Evolutionary conservation across 306 rosid genomes (phyloP).

Genomic region (Cicer pinnatifidum): DNA sequence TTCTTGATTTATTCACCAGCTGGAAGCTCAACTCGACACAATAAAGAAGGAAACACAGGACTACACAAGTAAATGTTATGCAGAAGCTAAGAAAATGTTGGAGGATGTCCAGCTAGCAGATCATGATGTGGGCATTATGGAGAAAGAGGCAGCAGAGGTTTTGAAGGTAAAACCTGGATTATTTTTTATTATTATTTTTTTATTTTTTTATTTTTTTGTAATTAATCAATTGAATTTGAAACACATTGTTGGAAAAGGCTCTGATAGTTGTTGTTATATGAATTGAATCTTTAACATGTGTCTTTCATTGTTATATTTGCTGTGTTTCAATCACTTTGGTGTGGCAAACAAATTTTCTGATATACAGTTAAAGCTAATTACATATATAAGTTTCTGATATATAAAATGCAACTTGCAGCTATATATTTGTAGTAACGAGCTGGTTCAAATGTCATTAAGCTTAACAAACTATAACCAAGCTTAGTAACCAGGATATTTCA

Average conservation of each 20-base stretch:
- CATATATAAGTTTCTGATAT: neutral
- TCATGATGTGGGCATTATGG: slow-evolving; percentile 60
- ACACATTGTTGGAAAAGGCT: neutral
- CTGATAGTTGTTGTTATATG: neutral
- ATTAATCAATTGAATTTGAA: slow-evolving; percentile 13
- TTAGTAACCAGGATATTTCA: slow-evolving; percentile 9
- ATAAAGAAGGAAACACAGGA: slow-evolving; percentile 67
- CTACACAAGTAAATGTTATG: slow-evolving; percentile 51
- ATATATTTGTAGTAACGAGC: slow-evolving; percentile 11
- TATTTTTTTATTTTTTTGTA: neutral
- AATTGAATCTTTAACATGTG: neutral
- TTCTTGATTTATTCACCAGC: slow-evolving; percentile 52
- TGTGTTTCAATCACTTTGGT: neutral
- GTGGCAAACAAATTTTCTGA: neutral
- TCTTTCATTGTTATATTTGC: neutral
- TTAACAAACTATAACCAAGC: neutral
- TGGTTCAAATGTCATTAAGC: slow-evolving; percentile 10
- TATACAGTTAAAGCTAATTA: neutral
- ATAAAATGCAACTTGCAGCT: slow-evolving; percentile 1
- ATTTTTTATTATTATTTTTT: too few species aligned
- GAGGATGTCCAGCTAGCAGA: slow-evolving; percentile 64
- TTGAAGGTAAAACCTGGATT: slow-evolving; percentile 57
- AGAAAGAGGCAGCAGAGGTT: slow-evolving; percentile 73
- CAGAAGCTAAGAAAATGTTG: slow-evolving; percentile 62
- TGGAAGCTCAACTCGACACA: slow-evolving; percentile 59